phyloP scores from a whole-genome alignment of 345 rosid genomes.

The Heritiera fomes region DNA sequence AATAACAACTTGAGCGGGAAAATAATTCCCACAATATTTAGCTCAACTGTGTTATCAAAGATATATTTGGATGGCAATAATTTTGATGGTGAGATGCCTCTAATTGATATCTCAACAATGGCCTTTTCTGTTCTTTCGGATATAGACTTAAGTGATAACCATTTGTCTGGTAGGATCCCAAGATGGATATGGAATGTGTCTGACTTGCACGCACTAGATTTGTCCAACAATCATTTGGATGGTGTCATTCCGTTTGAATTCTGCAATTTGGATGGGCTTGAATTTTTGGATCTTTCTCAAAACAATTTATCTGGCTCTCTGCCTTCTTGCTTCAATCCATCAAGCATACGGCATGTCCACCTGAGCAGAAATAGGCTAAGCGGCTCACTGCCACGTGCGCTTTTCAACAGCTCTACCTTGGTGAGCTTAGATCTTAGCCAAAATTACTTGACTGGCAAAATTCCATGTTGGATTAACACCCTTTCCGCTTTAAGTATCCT shows the following conservation, averaged over 20 bases:
- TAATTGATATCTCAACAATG: background rate
- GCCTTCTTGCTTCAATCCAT: background rate
- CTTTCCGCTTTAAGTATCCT: conserved; percentile 19
- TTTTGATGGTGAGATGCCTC: conserved; percentile 6
- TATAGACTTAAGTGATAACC: conserved; percentile 28
- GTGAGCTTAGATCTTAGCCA: conserved; percentile 23
- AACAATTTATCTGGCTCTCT: background rate
- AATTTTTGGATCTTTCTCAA: conserved; percentile 23
- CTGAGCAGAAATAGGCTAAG: background rate
- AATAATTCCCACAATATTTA: background rate
- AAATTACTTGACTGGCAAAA: conserved; percentile 18
- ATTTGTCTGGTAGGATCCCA: conserved; percentile 24
- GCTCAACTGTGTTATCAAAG: background rate
- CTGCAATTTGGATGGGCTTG: background rate
- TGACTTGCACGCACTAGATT: background rate
- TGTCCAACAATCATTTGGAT: conserved; percentile 20
- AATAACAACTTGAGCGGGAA: conserved; percentile 31
- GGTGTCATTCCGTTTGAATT: conserved; percentile 22
- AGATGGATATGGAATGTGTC: conserved; percentile 11
- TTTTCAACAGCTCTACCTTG: conserved; percentile 2
- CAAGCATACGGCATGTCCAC: background rate
- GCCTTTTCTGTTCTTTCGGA: too few species aligned
- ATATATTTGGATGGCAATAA: conserved; percentile 20
- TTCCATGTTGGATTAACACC: conserved; percentile 8
- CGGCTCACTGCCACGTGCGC: background rate